These are phyloP conservation scores for Colletotrichum sp. DNA, from an alignment of 2,329 filamentous ascomycete genomes.

Conservation along the genomic window DNA sequence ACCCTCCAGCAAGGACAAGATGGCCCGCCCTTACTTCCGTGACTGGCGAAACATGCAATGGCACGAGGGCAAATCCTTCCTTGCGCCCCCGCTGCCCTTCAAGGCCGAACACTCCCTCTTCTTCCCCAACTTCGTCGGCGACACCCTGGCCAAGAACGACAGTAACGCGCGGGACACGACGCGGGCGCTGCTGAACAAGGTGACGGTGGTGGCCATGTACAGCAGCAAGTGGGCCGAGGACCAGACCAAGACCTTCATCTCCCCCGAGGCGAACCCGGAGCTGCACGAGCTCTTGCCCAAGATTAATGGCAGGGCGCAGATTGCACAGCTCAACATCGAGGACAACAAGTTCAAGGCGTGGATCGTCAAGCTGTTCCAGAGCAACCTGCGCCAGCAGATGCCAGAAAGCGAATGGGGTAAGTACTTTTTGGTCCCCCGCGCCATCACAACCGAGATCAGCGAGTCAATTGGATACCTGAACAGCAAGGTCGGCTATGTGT, in stretches of 20 bases:
- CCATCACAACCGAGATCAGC: constrained; percentile 63
- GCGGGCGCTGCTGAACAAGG: constrained; percentile 70
- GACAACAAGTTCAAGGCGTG: constrained; percentile 73
- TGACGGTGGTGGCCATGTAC: constrained; percentile 82
- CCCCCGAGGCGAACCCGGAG: constrained; percentile 68
- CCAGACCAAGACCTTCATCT: constrained; percentile 77
- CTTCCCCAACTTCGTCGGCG: constrained; percentile 90
- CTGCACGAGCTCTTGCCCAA: constrained; percentile 65
- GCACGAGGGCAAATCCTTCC: constrained; percentile 90
- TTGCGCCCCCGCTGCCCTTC: constrained; percentile 85
- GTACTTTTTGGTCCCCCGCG: constrained; percentile 66
- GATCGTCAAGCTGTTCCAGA: constrained; percentile 62
- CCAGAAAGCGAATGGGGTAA: constrained; percentile 58
- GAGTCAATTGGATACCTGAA: constrained; percentile 77
- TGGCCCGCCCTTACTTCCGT: constrained; percentile 90
- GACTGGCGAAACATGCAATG: constrained; percentile 87
- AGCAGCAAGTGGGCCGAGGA: constrained; percentile 84
- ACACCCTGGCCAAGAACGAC: constrained; percentile 69
- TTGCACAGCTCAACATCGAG: constrained; percentile 88
- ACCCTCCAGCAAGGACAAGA: constrained; percentile 66
- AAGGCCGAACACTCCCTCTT: constrained; percentile 81
- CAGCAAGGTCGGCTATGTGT: constrained; percentile 91
- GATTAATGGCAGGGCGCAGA: constrained; percentile 61
- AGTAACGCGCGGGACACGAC: constrained; percentile 71
- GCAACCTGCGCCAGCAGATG: constrained; percentile 54